phyloP scores from a whole-genome alignment of 2,329 filamentous ascomycete species.

The Zasmidium cellare region DNA sequence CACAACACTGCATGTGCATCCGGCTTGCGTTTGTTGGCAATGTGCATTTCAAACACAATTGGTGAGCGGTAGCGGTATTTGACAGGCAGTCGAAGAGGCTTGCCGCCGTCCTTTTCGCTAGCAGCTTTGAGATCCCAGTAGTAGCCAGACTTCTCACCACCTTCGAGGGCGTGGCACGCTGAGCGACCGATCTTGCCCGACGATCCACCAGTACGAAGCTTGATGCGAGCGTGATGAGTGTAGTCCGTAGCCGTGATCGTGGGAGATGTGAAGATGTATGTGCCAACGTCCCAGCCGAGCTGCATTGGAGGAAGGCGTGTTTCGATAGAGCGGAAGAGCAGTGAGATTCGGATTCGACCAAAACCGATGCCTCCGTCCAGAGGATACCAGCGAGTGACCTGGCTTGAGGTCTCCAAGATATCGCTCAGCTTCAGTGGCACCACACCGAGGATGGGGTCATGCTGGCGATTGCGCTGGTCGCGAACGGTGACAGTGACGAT shows the following conservation, averaged over 20 bases:
- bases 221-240: slow-evolving; percentile 65
- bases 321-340: slow-evolving; percentile 88
- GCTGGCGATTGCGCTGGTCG: slow-evolving; percentile 84
- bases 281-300: slow-evolving; percentile 92
- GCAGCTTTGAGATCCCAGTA: slow-evolving; percentile 55
- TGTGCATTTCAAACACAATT: slow-evolving; percentile 82
- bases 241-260: slow-evolving; percentile 67
- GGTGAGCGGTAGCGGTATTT: slow-evolving; percentile 88
- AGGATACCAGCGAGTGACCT: slow-evolving; percentile 92
- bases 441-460: slow-evolving; percentile 91
- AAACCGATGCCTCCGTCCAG: slow-evolving; percentile 90
- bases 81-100: slow-evolving; percentile 75
- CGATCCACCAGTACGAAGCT: slow-evolving; percentile 80
- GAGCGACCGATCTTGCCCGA: slow-evolving; percentile 67
- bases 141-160: slow-evolving; percentile 55
- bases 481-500: slow-evolving; percentile 87
- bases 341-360: slow-evolving; percentile 81
- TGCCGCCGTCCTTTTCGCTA: slow-evolving; percentile 45
- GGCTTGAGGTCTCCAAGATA: slow-evolving; percentile 81
- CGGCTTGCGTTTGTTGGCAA: slow-evolving; percentile 65
- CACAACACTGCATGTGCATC: slow-evolving; percentile 80
- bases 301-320: slow-evolving; percentile 80
- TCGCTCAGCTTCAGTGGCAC: slow-evolving; percentile 86
- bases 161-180: slow-evolving; percentile 59
- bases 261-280: slow-evolving; percentile 80